Conservation (phyloP, 108 stramenopile genomes). For the Tribonema minus region DNA sequence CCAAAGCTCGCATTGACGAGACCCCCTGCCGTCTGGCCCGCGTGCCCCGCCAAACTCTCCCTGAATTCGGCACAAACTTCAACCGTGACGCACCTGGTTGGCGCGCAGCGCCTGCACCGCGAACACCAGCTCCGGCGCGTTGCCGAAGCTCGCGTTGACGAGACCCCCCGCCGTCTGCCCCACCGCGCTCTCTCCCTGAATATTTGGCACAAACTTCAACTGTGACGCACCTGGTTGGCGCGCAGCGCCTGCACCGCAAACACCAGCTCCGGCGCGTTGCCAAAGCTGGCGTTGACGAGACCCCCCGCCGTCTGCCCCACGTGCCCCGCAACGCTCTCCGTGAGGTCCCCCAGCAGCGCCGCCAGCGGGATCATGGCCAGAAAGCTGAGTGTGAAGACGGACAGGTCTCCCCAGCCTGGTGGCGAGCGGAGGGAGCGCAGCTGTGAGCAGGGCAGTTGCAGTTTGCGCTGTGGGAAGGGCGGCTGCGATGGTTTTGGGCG, state of each 20-base stretch:
- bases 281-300: slow-evolving; percentile 90
- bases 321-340: slow-evolving; percentile 86
- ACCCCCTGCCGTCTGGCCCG: slow-evolving; percentile 82
- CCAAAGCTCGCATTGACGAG: slow-evolving; percentile 93
- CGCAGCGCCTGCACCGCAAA: slow-evolving; percentile 74
- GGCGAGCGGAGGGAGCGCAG: no score
- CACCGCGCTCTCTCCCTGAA: no score
- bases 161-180: slow-evolving; percentile 84
- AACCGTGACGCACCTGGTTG: no score
- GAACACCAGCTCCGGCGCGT: no score
- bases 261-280: slow-evolving; percentile 87
- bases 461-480: no score
- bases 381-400: slow-evolving; percentile 75
- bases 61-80: slow-evolving; percentile 75
- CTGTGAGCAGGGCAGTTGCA: no score
- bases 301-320: slow-evolving; percentile 86
- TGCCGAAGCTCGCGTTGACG: no score
- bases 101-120: no score
- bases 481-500: no score
- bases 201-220: no score
- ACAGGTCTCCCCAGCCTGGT: slow-evolving; percentile 58
- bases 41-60: slow-evolving; percentile 84
- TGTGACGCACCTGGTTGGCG: not conserved
- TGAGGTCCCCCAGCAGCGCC: slow-evolving; percentile 79
- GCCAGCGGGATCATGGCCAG: slow-evolving; percentile 84